phyloP scores from a whole-genome alignment of 768 basidiomycete genomes.

The Boletus subparvulus region DNA sequence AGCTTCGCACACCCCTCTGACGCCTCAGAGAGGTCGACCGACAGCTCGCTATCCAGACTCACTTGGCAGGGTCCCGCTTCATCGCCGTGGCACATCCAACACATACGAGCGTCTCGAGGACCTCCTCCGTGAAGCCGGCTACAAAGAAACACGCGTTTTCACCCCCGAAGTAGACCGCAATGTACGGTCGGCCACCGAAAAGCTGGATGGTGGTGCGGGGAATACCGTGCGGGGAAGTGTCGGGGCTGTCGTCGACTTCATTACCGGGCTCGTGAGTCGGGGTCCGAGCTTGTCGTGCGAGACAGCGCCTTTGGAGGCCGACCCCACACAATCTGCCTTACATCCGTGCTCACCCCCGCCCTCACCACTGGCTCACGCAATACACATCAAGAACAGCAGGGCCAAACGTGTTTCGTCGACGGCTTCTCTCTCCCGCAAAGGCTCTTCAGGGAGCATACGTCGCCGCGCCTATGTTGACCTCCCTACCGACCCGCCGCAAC shows the following conservation, averaged over 20 bases:
- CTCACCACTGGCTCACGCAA: conserved; percentile 23
- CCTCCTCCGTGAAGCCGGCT: conserved; percentile 82
- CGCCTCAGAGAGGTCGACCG: conserved; percentile 43
- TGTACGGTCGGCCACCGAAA: conserved; percentile 28
- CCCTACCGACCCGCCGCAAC: conserved; percentile 11
- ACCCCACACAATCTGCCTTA: background rate
- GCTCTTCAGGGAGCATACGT: conserved; percentile 25
- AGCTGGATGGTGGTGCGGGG: conserved; percentile 27
- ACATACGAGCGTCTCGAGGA: conserved; percentile 86
- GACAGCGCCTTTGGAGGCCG: conserved; percentile 9
- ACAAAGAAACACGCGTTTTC: conserved; percentile 88
- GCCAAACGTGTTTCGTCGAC: conserved; percentile 13
- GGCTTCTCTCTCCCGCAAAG: conserved; percentile 15
- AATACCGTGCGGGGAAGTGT: conserved; percentile 45
- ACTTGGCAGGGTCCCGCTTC: conserved; percentile 69
- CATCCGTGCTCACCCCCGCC: conserved; percentile 25
- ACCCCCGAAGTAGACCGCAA: conserved; percentile 75
- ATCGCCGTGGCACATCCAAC: conserved; percentile 74
- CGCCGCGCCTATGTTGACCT: conserved; percentile 12
- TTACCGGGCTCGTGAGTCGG: conserved; percentile 55
- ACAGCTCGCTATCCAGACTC: conserved; percentile 53
- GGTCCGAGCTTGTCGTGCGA: conserved; percentile 23
- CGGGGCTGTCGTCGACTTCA: conserved; percentile 60
- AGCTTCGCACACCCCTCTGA: conserved; percentile 34
- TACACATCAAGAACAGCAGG: conserved; percentile 10